Conservation (phyloP, 768 basidiomycete genomes). For the Pulveroboletus sp. region DNA sequence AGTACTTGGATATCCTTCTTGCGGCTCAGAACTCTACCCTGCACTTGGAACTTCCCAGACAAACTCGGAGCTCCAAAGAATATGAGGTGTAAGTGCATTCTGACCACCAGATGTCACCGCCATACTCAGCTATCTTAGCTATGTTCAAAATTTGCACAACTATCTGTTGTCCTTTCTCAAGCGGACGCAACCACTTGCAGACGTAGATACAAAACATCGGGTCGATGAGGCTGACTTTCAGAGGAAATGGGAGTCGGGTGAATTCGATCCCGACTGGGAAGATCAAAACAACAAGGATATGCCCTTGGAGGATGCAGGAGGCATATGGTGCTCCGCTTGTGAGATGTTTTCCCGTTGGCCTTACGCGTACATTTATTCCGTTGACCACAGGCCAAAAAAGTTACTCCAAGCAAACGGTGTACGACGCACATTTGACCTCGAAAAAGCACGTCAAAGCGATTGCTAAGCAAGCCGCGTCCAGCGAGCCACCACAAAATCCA, state of each 20-base stretch:
- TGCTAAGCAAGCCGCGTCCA: conserved; percentile 59
- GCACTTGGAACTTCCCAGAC: conserved; percentile 66
- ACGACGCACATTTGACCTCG: conserved; percentile 90
- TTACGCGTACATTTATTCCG: conserved; percentile 1
- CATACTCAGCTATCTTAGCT: conserved; percentile 43
- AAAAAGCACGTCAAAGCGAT: conserved; percentile 94
- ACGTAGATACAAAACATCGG: conserved; percentile 63
- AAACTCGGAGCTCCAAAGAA: conserved; percentile 64
- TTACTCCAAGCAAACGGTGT: conserved; percentile 97
- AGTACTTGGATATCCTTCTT: conserved; percentile 87
- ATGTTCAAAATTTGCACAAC: conserved; percentile 74
- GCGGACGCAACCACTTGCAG: conserved; percentile 77
- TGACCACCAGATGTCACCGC: conserved; percentile 3
- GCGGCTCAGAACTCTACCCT: conserved; percentile 54
- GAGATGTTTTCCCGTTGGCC: conserved; percentile 32
- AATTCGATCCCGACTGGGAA: conserved; percentile 71
- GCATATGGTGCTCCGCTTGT: conserved; percentile 96
- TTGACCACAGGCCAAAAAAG: conserved; percentile 73
- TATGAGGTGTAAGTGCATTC: conserved; percentile 64
- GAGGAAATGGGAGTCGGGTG: conserved; percentile 71
- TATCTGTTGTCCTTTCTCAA: conserved; percentile 87
- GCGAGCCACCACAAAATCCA: conserved; percentile 32
- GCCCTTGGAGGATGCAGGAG: conserved; percentile 42
- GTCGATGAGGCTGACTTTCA: conserved; percentile 69
- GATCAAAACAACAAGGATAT: conserved; percentile 38